Percentiles rank a stretch among this genome's conserved stretches.
These are phyloP conservation scores for Salix dunnii DNA, from an alignment of 345 rosid species.

Conservation along the genomic window DNA sequence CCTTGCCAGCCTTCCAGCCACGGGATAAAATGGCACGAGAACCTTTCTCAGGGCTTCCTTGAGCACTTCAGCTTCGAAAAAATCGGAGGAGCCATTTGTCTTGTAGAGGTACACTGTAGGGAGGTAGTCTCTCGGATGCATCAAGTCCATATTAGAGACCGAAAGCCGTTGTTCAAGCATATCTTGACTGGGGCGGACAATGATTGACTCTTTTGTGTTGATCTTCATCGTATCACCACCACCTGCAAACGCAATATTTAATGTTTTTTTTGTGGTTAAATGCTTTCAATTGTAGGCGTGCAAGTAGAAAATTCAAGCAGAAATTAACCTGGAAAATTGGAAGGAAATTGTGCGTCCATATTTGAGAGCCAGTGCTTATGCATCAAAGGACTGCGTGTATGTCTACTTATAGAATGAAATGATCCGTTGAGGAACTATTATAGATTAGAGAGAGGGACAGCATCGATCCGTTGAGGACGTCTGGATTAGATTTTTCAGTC, in stretches of 20 bases:
- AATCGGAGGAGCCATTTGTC: constrained; percentile 16
- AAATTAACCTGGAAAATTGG: too few relatives aligned
- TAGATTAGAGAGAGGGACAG: too few relatives aligned
- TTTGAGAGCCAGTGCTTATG: not conserved
- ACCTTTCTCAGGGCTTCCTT: constrained; percentile 15
- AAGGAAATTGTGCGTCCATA: too few relatives aligned
- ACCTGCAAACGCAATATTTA: not conserved
- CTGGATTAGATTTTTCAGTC: too few relatives aligned
- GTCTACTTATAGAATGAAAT: too few relatives aligned
- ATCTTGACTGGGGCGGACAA: constrained; percentile 28
- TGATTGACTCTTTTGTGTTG: too few relatives aligned
- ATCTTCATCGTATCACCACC: constrained; percentile 12
- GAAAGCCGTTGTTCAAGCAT: constrained; percentile 28
- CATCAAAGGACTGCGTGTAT: too few relatives aligned
- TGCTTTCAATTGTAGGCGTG: too few relatives aligned
- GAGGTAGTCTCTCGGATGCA: constrained; percentile 15
- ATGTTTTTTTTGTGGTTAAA: constrained; percentile 32
- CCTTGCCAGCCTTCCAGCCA: constrained; percentile 14
- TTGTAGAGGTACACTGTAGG: constrained; percentile 31
- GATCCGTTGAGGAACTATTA: too few relatives aligned
- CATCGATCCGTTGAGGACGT: too few relatives aligned
- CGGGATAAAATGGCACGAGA: constrained; percentile 10
- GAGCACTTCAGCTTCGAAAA: not conserved
- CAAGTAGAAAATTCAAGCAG: too few relatives aligned
- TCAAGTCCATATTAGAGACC: constrained; percentile 39